A percentile compares a stretch with the other conserved stretches of the same genome.
phyloP scores from a whole-genome alignment of 148 eudicot species.

The Fallopia convolvulus region DNA sequence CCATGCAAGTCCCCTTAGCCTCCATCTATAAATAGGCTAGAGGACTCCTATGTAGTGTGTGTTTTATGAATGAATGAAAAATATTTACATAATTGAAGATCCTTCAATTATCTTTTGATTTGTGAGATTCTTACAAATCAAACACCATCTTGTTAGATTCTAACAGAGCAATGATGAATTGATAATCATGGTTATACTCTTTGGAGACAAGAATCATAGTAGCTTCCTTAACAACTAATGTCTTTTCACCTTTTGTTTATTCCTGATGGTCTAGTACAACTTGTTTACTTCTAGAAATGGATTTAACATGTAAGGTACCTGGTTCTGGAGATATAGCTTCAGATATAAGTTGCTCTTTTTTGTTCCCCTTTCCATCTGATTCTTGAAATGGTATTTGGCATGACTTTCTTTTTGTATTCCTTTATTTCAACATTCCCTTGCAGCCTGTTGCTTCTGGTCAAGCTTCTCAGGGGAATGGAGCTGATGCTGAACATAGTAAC shows the following conservation, averaged over 20 bases:
- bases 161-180: neutral
- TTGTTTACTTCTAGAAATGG: neutral
- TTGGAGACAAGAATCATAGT: neutral
- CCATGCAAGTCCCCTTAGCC: too few species aligned
- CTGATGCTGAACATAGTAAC: constrained; percentile 31
- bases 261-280: neutral
- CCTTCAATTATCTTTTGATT: too few species aligned
- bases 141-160: too few species aligned
- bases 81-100: too few species aligned
- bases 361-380: neutral
- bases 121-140: too few species aligned
- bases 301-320: neutral
- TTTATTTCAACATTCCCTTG: neutral
- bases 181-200: neutral
- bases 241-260: neutral
- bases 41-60: too few species aligned
- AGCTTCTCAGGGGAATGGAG: constrained; percentile 42
- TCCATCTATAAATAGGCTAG: too few species aligned
- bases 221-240: neutral
- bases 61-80: too few species aligned
- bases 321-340: neutral
- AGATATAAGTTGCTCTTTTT: neutral
- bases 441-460: constrained; percentile 31
- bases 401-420: neutral
- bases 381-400: neutral